These are phyloP conservation scores for Poterioochromonas sp. DNA, from an alignment of 352 stramenopile species.

Conservation along the genomic window DNA sequence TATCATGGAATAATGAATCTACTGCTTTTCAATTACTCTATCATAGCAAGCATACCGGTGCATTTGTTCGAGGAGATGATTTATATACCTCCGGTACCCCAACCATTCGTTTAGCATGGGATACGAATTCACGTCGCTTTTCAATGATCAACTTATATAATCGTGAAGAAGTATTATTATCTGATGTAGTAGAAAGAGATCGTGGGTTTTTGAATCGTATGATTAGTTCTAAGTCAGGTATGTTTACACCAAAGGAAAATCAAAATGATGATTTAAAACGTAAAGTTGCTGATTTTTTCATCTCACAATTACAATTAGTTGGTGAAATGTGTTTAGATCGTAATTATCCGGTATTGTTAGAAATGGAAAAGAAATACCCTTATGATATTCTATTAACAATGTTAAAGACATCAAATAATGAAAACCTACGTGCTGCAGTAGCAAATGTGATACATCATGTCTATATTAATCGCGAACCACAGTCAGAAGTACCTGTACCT, in stretches of 20 bases:
- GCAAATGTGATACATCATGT: conserved; percentile 18
- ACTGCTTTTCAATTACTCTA: neutral
- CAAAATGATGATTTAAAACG: neutral
- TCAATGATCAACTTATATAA: neutral
- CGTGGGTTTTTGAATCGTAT: too few species aligned
- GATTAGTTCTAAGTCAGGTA: neutral
- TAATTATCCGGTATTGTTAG: conserved; percentile 41
- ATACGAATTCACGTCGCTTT: neutral
- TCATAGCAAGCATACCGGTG: too few species aligned
- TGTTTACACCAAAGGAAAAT: neutral
- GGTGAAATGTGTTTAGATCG: conserved; percentile 44
- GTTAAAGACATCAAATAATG: neutral
- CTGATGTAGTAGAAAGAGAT: neutral
- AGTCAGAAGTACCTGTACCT: neutral
- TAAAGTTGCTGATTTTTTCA: conserved; percentile 38
- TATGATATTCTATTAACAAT: conserved; percentile 40
- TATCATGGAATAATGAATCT: neutral
- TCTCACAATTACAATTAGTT: conserved; percentile 40
- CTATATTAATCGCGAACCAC: conserved; percentile 19
- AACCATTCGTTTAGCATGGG: neutral
- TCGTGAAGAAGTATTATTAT: neutral
- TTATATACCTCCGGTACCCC: neutral
- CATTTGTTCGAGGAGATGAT: neutral
- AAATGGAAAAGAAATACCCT: conserved; percentile 31
- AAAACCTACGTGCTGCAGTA: conserved; percentile 29